A percentile compares a stretch with the other conserved stretches of the same genome.
Conservation (phyloP, 2,329 filamentous ascomycete genomes). For the Aspergillus carbonarius region DNA sequence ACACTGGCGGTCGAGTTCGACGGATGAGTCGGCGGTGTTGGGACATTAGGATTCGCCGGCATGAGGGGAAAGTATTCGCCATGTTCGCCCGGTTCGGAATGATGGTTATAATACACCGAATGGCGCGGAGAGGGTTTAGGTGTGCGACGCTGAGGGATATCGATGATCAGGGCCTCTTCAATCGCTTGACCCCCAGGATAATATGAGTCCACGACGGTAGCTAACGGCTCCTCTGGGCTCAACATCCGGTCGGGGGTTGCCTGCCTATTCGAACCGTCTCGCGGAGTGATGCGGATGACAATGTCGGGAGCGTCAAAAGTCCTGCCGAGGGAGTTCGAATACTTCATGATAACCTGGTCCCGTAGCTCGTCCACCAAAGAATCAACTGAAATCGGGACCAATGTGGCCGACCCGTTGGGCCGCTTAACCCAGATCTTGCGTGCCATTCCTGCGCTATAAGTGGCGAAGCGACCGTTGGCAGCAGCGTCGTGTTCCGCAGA, state of each 20-base stretch:
- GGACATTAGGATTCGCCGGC: constrained; percentile 45
- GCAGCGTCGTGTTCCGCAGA: constrained; percentile 24
- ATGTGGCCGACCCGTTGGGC: constrained; percentile 78
- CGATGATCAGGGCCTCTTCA: constrained; percentile 87
- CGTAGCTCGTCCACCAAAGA: constrained; percentile 93
- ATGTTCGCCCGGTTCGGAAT: constrained; percentile 65
- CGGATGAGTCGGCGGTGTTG: constrained; percentile 43
- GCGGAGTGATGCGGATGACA: constrained; percentile 71
- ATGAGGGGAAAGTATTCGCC: constrained; percentile 84
- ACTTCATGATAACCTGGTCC: constrained; percentile 89
- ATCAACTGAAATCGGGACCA: constrained; percentile 80
- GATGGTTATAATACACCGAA: constrained; percentile 47
- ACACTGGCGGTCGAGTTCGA: constrained; percentile 45
- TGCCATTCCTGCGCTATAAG: constrained; percentile 34
- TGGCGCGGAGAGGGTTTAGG: constrained; percentile 75
- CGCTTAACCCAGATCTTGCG: constrained; percentile 95
- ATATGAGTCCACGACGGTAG: constrained; percentile 73
- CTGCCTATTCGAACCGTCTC: constrained; percentile 54
- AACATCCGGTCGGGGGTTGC: constrained; percentile 64
- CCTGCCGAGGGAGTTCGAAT: constrained; percentile 85
- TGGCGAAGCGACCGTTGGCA: constrained; percentile 17
- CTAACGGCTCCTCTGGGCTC: constrained; percentile 83
- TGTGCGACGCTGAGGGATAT: constrained; percentile 73
- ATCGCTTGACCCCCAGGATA: constrained; percentile 85
- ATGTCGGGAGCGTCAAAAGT: constrained; percentile 91